Base-by-base conservation (phyloP, 371 early-diverging fungal genomes). In the Gilbertella persicaria region DNA sequence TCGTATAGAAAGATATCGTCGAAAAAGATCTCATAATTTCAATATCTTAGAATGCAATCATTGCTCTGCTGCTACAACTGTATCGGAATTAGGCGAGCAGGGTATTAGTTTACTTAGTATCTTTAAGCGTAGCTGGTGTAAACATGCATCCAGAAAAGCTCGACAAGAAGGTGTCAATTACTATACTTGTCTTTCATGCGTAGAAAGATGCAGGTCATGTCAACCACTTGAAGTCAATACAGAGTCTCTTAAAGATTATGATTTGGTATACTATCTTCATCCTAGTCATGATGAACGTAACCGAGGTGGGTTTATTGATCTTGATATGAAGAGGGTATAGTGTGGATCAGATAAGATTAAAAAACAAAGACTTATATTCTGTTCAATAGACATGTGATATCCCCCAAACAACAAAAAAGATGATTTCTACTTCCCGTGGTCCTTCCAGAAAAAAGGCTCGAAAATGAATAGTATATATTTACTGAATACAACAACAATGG, bases 1-100 rank as follows among this genome's bases (percentile, higher is more conserved):
- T 16, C 62, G 73, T 2, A 42, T 73, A 3, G 69, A 69, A 30
- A 37, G 16, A 0, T 62, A 69, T 30, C 52, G 73, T 9, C 12
- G n/a, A 3, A 16, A 20, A 3, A 58, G 43, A 4, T 20, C 44
- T 36, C 28, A 36, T 6, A 21, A 46, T 1, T 53, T 56, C 9
- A 66, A 69, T 25, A 35, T 26, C 2, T 41, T 73, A 9, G 28
- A 41, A 0, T 73, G 73, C 40, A 54, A 50, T 1, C 66, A 66
- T 28, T 73, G 73, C 36, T 4, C 13, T 4, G 0, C 12, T 0
- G 10, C 36, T 0, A 17, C 19, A 1, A 43, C 57, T 1, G 26
- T 66, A 4, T 13, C 28, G 0, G 37, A 47, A 19, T 24, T 66
- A 5, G 28, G 40, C 2, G 17, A 45, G 6, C 9, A 64, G 21